Base-by-base conservation (phyloP, 2,329 filamentous ascomycete genomes). In the Colletotrichum sp. region DNA sequence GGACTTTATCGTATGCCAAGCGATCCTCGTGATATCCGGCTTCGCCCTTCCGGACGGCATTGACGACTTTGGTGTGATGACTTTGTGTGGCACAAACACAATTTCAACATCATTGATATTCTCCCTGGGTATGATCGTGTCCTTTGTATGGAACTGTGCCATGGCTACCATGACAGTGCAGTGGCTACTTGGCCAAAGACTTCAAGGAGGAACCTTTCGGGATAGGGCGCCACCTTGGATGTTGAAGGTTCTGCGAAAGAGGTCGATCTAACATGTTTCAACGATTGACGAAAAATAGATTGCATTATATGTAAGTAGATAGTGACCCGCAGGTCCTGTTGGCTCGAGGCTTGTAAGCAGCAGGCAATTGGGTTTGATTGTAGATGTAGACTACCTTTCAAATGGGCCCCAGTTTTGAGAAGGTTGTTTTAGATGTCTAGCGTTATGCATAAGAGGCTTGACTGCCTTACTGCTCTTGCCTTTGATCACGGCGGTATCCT, bases 81-180 rank as follows among this genome's bases (percentile, higher is more conserved):
- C 73, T 6, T 24, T 75, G 2, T 75, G 73, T 38, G 73, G 73
- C 10, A 75, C 73, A 6, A 75, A 58, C 16, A 57, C 57, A 8
- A 4, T 75, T 2, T 75, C 73, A 6, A 36, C 70, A 4, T 75
- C 73, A 5, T n/a, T 73, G 7, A 30, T 75, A 2, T 75, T 75
- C 26, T 75, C 73, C 28, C n/a, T 75, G n/a, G 73, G 73, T 4
- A 75, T 75, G 73, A 73, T 75, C 13, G 43, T 75, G 12, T 75
- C 73, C 8, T 72, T 75, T 30, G 28, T 75, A 5, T 75, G 73
- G 73, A 75, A 75, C 48, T 73, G 73, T 28, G 73, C 73, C 8
- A 75, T 73, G 73, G 73, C 73, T 4, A 75, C 73, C 8, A 75
- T 75, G 73, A 73, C 70, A 15, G 73, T 75, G 6, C 73, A 75